Conservation (phyloP, 2,329 filamentous ascomycete species). For the Didymellaceae sp. region DNA sequence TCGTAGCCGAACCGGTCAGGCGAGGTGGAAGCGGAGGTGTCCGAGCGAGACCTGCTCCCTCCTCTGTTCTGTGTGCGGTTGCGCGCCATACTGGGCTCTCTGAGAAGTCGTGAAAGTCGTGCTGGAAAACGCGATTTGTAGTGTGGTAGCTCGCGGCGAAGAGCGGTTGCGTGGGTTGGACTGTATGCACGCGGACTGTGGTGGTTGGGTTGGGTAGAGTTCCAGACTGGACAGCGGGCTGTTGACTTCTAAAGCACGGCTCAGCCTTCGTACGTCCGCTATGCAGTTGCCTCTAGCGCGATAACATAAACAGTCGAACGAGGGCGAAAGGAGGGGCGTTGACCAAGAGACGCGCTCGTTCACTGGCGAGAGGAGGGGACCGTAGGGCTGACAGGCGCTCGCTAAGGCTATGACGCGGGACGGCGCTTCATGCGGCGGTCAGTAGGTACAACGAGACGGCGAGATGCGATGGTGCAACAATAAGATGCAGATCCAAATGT, state of each 20-base stretch:
- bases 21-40: conserved; percentile 73
- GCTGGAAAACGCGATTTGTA: background rate
- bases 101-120: background rate
- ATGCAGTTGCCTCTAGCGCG: background rate
- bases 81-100: conserved; percentile 36
- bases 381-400: conserved; percentile 17
- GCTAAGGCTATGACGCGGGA: conserved; percentile 20
- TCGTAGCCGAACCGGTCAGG: conserved; percentile 78
- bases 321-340: conserved; percentile 9
- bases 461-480: background rate
- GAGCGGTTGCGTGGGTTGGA: background rate
- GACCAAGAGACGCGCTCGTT: conserved; percentile 13
- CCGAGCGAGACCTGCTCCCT: conserved; percentile 47
- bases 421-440: conserved; percentile 12
- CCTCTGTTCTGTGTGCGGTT: conserved; percentile 42
- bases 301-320: conserved; percentile 1
- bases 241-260: no score
- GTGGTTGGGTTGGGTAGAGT: background rate
- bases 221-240: background rate
- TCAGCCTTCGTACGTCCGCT: conserved; percentile 2
- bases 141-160: background rate
- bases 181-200: conserved; percentile 1
- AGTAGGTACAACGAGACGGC: background rate
- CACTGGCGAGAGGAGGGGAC: conserved; percentile 14
- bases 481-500: background rate